Evolutionary conservation across 352 stramenopile species (phyloP).

Genomic region (Phytophthora palmivora): DNA sequence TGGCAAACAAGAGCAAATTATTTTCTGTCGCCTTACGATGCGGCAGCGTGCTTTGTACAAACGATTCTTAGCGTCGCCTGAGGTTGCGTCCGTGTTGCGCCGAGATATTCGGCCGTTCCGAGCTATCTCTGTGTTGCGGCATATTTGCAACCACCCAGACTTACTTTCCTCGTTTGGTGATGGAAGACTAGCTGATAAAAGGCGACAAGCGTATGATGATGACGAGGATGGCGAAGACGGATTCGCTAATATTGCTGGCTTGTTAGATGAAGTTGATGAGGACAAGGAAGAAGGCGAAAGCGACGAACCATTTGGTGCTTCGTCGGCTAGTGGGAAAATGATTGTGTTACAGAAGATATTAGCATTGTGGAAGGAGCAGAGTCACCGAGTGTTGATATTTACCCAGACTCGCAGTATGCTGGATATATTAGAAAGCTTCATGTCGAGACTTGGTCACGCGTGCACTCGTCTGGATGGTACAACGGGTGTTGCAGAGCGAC

Average conservation of each 20-base stretch:
- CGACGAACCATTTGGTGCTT: conserved; percentile 43
- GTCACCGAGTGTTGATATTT: conserved; percentile 98
- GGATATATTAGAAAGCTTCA: conserved; percentile 96
- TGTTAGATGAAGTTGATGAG: conserved; percentile 24
- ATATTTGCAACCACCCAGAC: conserved; percentile 99
- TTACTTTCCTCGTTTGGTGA: conserved; percentile 83
- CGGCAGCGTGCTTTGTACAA: conserved; percentile 93
- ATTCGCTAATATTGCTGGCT: conserved; percentile 13
- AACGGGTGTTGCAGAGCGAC: conserved; percentile 93
- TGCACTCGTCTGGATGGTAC: conserved; percentile 97
- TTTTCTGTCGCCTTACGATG: conserved; percentile 95
- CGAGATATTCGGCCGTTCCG: conserved; percentile 88
- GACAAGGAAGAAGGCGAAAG: conserved; percentile 33
- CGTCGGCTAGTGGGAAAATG: conserved; percentile 96
- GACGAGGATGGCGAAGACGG: conserved; percentile 37
- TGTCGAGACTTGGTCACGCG: conserved; percentile 83
- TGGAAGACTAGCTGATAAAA: conserved; percentile 37
- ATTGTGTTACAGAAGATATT: conserved; percentile 96
- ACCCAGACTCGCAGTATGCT: conserved; percentile 98
- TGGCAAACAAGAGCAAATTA: conserved; percentile 98
- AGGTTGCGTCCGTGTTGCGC: conserved; percentile 91
- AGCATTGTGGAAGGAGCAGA: conserved; percentile 93
- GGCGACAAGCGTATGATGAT: conserved; percentile 38
- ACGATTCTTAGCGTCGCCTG: conserved; percentile 91
- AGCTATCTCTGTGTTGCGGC: conserved; percentile 95